Evolutionary conservation across 1,139 yeast genomes (phyloP).

Genomic region (Pichia kudriavzevii): DNA sequence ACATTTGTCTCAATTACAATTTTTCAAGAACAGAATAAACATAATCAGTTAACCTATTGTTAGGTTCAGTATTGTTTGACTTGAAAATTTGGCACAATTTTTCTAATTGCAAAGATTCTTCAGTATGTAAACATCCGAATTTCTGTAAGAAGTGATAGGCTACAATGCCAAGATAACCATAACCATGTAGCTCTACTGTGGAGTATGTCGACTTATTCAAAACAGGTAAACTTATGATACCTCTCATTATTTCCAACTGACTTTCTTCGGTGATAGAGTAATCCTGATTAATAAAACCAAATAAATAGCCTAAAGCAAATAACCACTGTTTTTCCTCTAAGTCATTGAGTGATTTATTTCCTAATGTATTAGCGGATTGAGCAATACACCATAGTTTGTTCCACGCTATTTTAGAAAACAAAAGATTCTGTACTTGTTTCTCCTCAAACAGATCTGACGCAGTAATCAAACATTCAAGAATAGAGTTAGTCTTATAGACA

Average conservation of each 20-base stretch:
- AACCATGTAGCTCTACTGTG: neutral
- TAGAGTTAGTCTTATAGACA: too few relatives aligned
- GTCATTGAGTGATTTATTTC: neutral
- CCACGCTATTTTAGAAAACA: conserved; percentile 2
- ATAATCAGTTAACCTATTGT: too few relatives aligned
- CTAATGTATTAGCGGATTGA: neutral
- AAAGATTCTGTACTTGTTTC: too few relatives aligned
- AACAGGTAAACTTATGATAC: neutral
- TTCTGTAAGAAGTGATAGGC: conserved; percentile 2
- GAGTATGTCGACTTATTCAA: neutral
- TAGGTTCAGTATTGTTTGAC: too few relatives aligned
- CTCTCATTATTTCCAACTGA: neutral
- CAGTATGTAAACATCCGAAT: neutral
- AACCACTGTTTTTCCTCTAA: conserved; percentile 3
- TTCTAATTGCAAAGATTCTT: neutral
- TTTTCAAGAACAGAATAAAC: too few relatives aligned
- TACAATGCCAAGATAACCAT: conserved; percentile 10
- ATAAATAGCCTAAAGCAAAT: conserved; percentile 10
- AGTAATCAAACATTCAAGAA: too few relatives aligned
- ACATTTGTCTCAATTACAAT: too few relatives aligned
- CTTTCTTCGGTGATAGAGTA: neutral
- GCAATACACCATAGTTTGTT: conserved; percentile 2
- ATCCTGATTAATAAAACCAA: conserved; percentile 3
- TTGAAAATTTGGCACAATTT: neutral
- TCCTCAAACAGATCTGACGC: neutral